Conservation (phyloP, 768 basidiomycete species). For the Termitomyces sp. region DNA sequence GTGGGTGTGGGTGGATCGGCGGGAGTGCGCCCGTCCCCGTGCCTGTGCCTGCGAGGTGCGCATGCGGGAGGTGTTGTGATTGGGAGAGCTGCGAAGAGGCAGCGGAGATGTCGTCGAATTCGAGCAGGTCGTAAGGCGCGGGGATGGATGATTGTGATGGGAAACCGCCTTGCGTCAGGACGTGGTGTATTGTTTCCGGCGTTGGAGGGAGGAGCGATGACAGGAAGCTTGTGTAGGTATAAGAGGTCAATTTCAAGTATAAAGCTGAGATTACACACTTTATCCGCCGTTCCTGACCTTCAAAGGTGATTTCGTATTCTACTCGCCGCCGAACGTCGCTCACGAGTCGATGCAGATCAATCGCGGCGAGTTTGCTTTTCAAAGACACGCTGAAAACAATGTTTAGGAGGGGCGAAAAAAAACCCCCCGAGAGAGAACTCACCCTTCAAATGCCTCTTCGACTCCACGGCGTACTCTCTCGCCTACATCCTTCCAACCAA, state of each 20-base stretch:
- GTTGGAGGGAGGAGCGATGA: slow-evolving; percentile 75
- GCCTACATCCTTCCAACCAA: slow-evolving; percentile 85
- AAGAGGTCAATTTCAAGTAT: background rate
- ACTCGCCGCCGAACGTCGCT: slow-evolving; percentile 71
- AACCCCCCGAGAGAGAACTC: slow-evolving; percentile 23
- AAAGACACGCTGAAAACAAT: slow-evolving; percentile 63
- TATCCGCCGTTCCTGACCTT: slow-evolving; percentile 50
- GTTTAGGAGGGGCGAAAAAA: background rate
- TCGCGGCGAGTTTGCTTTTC: slow-evolving; percentile 65
- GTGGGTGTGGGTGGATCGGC: slow-evolving; percentile 16
- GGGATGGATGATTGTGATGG: slow-evolving; percentile 21
- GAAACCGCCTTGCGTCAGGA: slow-evolving; percentile 61
- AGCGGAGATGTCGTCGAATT: slow-evolving; percentile 16
- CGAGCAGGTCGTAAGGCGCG: slow-evolving; percentile 25
- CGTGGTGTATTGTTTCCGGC: slow-evolving; percentile 60
- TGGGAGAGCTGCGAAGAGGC: slow-evolving; percentile 13
- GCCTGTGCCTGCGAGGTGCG: slow-evolving; percentile 11
- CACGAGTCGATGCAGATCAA: slow-evolving; percentile 65
- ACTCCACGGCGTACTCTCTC: slow-evolving; percentile 69
- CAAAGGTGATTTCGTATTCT: slow-evolving; percentile 64
- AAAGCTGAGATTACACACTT: slow-evolving; percentile 34
- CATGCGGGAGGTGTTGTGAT: slow-evolving; percentile 7
- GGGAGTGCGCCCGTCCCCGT: too few relatives aligned
- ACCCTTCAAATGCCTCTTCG: slow-evolving; percentile 84
- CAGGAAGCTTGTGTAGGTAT: slow-evolving; percentile 44